Base-by-base conservation (phyloP, 352 stramenopile genomes). In the Globisporangium paroecandrum region DNA sequence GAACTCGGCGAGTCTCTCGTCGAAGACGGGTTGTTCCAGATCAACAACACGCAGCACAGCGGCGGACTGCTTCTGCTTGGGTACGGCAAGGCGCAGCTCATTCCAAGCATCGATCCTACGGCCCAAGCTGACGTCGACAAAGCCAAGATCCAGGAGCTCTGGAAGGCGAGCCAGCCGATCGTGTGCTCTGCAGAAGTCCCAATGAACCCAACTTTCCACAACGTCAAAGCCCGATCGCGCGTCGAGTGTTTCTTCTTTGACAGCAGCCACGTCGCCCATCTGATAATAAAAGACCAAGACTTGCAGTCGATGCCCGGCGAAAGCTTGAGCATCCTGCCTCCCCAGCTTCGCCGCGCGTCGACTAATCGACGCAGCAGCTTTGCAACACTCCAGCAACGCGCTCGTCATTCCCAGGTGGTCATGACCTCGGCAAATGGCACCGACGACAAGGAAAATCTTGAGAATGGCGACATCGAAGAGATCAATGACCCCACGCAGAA, bases 191-290 rank as follows among this genome's bases (percentile, higher is more conserved):
- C 59, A 1, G 59, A 43, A 10, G 69, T 66, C 34, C 63, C 67
- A 3, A 68, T 76, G 7, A 64, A 72, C 3, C 41, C 69, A 22
- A 46, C 6, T 25, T 77, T 77, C 24, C 27, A 69, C n/a, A 73
- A 77, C 51, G 49, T 82, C 36, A 69, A 82, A 65, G 83, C 83
- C 10, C 63, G 72, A 2, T 79, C 76, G 12, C 71, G 68, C 9
- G 79, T 86, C 15, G 79, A 88, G 55, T 91, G 83, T 29, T 89
- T 83, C 60, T 89, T 80, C 64, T 68, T 91, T 18, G 81, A 87
- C 25, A 58, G 63, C 0, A 55, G 4, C 2, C 70, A 83, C 73
- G 53, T 87, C 58, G 64, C 59, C 5, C 64, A 73, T 34, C 34
- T 61, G 24, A 60, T 72, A 13, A 47, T 24, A n/a, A 46, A 56